A percentile compares a stretch with the other conserved stretches of the same genome.
These are phyloP conservation scores for Anisodus tanguticus DNA, from an alignment of 257 asterid species.

Conservation along the genomic window DNA sequence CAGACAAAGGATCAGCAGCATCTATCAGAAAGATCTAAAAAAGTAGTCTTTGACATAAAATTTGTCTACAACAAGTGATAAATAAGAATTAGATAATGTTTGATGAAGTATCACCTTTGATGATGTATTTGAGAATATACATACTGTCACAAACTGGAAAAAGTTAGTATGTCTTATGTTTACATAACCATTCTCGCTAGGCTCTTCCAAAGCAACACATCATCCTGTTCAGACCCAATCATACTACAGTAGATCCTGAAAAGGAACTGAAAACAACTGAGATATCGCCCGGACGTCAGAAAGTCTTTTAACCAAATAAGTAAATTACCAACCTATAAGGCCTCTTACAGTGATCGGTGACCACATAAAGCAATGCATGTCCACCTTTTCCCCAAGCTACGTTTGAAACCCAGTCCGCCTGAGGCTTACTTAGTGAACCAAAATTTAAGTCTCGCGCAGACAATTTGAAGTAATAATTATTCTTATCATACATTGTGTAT, in stretches of 20 bases:
- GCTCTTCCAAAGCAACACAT: slow-evolving; percentile 73
- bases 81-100: too few species aligned
- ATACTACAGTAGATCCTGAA: slow-evolving; percentile 77
- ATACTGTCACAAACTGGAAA: too few species aligned
- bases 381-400: slow-evolving; percentile 93
- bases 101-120: too few species aligned
- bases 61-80: too few species aligned
- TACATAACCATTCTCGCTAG: slow-evolving; percentile 61
- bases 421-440: slow-evolving; percentile 72
- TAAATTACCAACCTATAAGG: slow-evolving; percentile 68
- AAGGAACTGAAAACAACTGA: slow-evolving; percentile 24
- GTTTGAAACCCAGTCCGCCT: slow-evolving; percentile 71
- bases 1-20: too few species aligned
- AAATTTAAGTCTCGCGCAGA: slow-evolving; percentile 80
- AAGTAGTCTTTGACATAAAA: too few species aligned
- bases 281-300: slow-evolving; percentile 32
- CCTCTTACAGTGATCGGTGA: slow-evolving; percentile 74
- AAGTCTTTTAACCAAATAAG: slow-evolving; percentile 14
- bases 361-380: slow-evolving; percentile 74
- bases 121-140: too few species aligned
- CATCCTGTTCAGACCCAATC: slow-evolving; percentile 68
- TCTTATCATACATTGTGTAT: slow-evolving; percentile 91
- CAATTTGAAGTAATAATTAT: slow-evolving; percentile 67
- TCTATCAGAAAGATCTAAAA: too few species aligned
- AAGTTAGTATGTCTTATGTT: neutral